These are phyloP conservation scores for Microsporum canis DNA, from an alignment of 2,329 filamentous ascomycete genomes.

Conservation along the genomic window DNA sequence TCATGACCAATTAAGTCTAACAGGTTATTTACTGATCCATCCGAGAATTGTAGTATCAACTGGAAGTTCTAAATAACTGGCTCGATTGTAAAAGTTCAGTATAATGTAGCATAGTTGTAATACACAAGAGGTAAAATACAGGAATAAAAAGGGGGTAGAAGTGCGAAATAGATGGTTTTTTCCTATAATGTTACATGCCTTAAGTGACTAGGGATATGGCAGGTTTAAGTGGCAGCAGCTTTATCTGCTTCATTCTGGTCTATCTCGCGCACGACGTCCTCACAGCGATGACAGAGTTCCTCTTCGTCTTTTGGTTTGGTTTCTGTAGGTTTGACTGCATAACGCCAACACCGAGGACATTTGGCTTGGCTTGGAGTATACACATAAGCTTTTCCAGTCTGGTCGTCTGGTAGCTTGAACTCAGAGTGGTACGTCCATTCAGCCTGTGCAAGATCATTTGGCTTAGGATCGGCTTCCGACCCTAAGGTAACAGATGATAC, in stretches of 20 bases:
- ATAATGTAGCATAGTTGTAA: background rate
- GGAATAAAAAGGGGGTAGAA: background rate
- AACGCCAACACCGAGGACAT: slow-evolving; percentile 84
- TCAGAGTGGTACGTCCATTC: slow-evolving; percentile 35
- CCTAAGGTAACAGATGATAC: slow-evolving; percentile 53
- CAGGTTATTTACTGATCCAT: too few relatives aligned
- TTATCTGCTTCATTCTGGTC: slow-evolving; percentile 9
- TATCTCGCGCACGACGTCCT: slow-evolving; percentile 47
- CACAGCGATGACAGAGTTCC: slow-evolving; percentile 61
- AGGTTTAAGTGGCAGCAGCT: background rate
- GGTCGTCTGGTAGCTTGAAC: slow-evolving; percentile 29
- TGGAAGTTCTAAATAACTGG: background rate
- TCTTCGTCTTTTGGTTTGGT: slow-evolving; percentile 38
- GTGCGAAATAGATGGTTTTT: background rate
- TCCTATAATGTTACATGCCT: background rate
- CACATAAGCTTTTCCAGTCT: slow-evolving; percentile 28
- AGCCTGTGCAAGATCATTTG: slow-evolving; percentile 21
- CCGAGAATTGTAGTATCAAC: too few relatives aligned
- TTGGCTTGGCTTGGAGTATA: slow-evolving; percentile 50
- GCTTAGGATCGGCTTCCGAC: slow-evolving; percentile 20
- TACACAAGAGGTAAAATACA: background rate
- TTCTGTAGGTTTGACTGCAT: slow-evolving; percentile 45
- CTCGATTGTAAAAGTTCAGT: background rate
- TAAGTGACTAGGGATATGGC: background rate
- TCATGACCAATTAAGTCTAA: too few relatives aligned